Evolutionary conservation across 192 early-diverging fungal species (phyloP), one percentile per base, ranked within the genome.

Genomic region (Coemansia sp.): DNA sequence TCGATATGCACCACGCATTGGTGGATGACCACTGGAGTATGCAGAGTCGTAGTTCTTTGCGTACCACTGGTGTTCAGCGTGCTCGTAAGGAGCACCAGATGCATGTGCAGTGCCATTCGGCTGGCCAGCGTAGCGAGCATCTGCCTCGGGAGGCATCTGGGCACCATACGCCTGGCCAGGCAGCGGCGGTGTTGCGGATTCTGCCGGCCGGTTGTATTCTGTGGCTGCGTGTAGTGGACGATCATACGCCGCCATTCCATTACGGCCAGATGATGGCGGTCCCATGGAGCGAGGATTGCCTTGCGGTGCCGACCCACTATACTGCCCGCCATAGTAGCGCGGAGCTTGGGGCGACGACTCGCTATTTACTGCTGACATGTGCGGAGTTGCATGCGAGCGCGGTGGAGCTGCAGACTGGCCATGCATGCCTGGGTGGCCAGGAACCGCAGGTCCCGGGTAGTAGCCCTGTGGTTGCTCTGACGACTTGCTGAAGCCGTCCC

Each of bases 61-160:
- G 16, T 59, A 59, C 57, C 57, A 59, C 0, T 23, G 20, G 8
- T 31, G 57, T 6, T 59, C 57, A 16, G 15, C 11, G 20, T 59
- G 44, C 32, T 46, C 44, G 36, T 48, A 48, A 45, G 4, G 36
- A 31, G 8, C n/a, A 11, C 37, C 20, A 7, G 38, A 10, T 6
- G 26, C 52, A 16, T 53, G 40, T 2, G 38, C 12, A 26, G 12
- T n/a, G 9, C 45, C 20, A 26, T n/a, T 26, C 12, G 21, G n/a
- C 23, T 47, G 16, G 26, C 26, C 23, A 54, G 58, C 11, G 17
- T 56, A 56, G 30, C 32, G 36, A 18, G 43, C 18, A 20, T 54
- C 51, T 16, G 41, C 2, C 26, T 42, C 53, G 3, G 60, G 53
- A 7, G 60, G 40, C 28, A 51, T 2, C 34, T 17, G 40, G 11